phyloP scores from a whole-genome alignment of 2,329 filamentous ascomycete species.

The Neurospora sp. region DNA sequence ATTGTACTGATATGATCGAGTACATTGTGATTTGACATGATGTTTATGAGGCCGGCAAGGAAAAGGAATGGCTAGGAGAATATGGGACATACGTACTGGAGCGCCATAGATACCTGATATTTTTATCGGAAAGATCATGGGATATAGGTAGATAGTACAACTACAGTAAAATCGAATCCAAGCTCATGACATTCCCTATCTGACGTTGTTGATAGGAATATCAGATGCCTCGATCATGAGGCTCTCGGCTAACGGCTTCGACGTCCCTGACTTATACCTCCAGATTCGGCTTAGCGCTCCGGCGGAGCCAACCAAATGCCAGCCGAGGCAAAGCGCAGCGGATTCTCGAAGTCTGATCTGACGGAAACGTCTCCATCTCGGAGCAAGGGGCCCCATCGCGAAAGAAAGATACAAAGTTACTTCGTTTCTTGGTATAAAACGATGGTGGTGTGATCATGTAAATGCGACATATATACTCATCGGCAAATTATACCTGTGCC shows the following conservation, averaged over 20 bases:
- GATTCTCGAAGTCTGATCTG: not conserved
- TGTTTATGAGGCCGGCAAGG: not conserved
- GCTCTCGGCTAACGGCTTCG: not conserved
- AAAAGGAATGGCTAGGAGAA: not conserved
- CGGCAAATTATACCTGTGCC: not conserved
- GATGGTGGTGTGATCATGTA: not conserved
- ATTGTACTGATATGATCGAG: not conserved
- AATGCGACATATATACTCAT: not conserved
- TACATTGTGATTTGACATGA: not conserved
- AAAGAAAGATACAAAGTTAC: not conserved
- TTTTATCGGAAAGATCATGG: not conserved
- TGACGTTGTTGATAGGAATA: not conserved
- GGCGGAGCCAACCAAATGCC: not conserved
- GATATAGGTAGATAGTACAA: not conserved
- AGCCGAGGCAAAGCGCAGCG: not conserved
- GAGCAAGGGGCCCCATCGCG: not conserved
- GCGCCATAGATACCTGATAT: not conserved
- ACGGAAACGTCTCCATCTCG: not conserved
- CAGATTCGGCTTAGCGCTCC: not conserved
- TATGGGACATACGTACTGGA: not conserved
- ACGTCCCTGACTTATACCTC: not conserved
- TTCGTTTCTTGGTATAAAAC: not conserved
- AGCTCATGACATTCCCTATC: not conserved
- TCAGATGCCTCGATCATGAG: not conserved
- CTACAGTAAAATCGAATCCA: not conserved